A percentile compares a stretch with the other conserved stretches of the same genome.
Conservation (phyloP, 2,329 filamentous ascomycete species). For the Simplicillium sp. region DNA sequence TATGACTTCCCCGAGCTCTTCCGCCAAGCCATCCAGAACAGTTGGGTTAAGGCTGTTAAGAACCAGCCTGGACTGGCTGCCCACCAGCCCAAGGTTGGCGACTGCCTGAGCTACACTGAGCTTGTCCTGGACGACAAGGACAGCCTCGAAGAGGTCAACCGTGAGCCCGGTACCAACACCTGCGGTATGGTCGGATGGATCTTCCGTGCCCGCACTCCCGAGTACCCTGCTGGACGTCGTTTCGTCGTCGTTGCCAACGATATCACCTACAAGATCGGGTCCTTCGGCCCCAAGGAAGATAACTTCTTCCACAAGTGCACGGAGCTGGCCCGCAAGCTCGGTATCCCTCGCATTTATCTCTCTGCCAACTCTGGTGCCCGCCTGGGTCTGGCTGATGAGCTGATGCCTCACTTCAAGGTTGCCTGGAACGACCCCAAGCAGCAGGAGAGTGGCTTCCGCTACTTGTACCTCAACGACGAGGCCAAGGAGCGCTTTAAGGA, state of each 20-base stretch:
- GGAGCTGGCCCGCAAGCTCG: slow-evolving; percentile 84
- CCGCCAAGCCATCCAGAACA: slow-evolving; percentile 94
- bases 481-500: slow-evolving; percentile 82
- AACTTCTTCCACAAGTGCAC: slow-evolving; percentile 99
- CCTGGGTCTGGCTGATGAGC: slow-evolving; percentile 90
- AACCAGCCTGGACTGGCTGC: slow-evolving; percentile 65
- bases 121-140: slow-evolving; percentile 92
- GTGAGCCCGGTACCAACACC: slow-evolving; percentile 88
- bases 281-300: slow-evolving; percentile 93
- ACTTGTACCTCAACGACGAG: slow-evolving; percentile 85
- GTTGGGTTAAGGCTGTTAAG: slow-evolving; percentile 69
- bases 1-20: slow-evolving; percentile 99
- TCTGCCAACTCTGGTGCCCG: slow-evolving; percentile 98
- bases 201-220: slow-evolving; percentile 85
- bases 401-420: slow-evolving; percentile 94
- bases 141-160: slow-evolving; percentile 83
- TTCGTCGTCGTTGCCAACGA: slow-evolving; percentile 98
- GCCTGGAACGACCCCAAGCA: slow-evolving; percentile 83
- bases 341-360: slow-evolving; percentile 93
- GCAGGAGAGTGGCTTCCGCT: slow-evolving; percentile 88
- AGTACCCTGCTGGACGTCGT: slow-evolving; percentile 84
- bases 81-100: slow-evolving; percentile 75
- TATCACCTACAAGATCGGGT: slow-evolving; percentile 98
- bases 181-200: slow-evolving; percentile 99
- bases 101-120: slow-evolving; percentile 90